A percentile compares a stretch with the other conserved stretches of the same genome.
Evolutionary conservation across 441 rosid genomes (phyloP).

Genomic region (Euphorbia celastroides): DNA sequence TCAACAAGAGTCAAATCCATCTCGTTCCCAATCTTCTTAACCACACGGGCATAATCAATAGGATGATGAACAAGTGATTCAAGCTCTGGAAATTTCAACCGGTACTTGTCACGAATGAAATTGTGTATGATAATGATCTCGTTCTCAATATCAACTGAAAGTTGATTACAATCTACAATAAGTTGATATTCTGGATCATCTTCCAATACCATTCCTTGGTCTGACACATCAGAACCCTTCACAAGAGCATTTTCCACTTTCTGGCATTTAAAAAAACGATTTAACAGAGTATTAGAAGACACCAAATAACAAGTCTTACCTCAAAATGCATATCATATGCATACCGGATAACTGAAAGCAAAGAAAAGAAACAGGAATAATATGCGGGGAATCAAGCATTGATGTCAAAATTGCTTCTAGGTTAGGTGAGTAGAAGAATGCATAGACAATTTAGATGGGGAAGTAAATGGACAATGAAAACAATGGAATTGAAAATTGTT

Average conservation of each 20-base stretch:
- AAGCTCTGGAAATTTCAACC: conserved; percentile 82
- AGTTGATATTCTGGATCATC: conserved; percentile 91
- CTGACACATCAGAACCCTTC: conserved; percentile 49
- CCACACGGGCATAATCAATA: conserved; percentile 86
- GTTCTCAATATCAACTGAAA: conserved; percentile 26
- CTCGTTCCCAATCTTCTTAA: conserved; percentile 82
- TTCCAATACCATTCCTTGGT: conserved; percentile 64
- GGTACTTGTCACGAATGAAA: conserved; percentile 83
- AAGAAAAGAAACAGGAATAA: not conserved
- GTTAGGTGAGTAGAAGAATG: not conserved
- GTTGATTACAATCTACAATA: conserved; percentile 82
- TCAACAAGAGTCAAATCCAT: conserved; percentile 79
- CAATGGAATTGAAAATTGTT: not conserved
- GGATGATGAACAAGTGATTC: conserved; percentile 30
- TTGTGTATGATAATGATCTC: conserved; percentile 80
- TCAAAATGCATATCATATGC: not conserved
- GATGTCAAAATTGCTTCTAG: not conserved
- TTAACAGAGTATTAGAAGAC: not conserved
- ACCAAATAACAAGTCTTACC: not conserved
- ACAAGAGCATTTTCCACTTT: conserved; percentile 77
- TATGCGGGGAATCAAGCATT: not conserved
- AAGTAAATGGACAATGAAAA: not conserved
- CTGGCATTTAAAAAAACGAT: conserved; percentile 29
- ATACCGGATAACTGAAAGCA: not conserved
- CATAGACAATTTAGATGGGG: not conserved